These are phyloP conservation scores for Flaveria floridana DNA, from an alignment of 140 eudicot genomes.

Conservation along the genomic window DNA sequence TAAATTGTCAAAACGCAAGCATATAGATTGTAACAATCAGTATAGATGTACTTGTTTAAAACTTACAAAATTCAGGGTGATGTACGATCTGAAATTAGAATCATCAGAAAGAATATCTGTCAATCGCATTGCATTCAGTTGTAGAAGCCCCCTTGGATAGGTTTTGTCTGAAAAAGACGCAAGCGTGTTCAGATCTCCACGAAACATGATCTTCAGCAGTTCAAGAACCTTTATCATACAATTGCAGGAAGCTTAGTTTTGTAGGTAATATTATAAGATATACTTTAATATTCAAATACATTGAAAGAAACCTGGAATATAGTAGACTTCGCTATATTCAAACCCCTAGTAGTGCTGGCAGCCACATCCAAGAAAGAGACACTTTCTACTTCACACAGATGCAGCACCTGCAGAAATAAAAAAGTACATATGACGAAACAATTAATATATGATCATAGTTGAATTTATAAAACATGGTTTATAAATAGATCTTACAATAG, in stretches of 20 bases:
- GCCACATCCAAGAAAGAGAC: conserved; percentile 89
- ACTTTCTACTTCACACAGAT: conserved; percentile 92
- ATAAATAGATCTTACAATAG: conserved; percentile 69
- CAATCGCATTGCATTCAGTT: conserved; percentile 85
- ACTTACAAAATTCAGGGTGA: conserved; percentile 76
- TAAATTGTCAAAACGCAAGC: conserved; percentile 11
- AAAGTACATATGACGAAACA: conserved; percentile 24
- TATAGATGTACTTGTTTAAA: conserved; percentile 16
- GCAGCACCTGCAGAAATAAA: conserved; percentile 67
- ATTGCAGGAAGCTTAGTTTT: conserved; percentile 26
- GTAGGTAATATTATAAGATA: background rate
- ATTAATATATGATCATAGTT: conserved; percentile 10
- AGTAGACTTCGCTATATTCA: conserved; percentile 79
- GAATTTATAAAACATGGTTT: conserved; percentile 20
- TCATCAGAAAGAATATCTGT: conserved; percentile 90
- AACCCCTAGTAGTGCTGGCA: conserved; percentile 65
- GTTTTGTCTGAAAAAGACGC: conserved; percentile 42
- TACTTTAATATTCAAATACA: background rate
- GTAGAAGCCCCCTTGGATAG: conserved; percentile 72
- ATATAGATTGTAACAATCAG: conserved; percentile 8
- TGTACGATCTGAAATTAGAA: conserved; percentile 82
- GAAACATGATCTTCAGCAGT: conserved; percentile 59
- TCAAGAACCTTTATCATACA: conserved; percentile 61
- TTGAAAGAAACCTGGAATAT: conserved; percentile 63
- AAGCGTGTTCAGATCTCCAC: conserved; percentile 45